Evolutionary conservation across 768 basidiomycete species (phyloP).

Genomic region (Suillus clintonianus): DNA sequence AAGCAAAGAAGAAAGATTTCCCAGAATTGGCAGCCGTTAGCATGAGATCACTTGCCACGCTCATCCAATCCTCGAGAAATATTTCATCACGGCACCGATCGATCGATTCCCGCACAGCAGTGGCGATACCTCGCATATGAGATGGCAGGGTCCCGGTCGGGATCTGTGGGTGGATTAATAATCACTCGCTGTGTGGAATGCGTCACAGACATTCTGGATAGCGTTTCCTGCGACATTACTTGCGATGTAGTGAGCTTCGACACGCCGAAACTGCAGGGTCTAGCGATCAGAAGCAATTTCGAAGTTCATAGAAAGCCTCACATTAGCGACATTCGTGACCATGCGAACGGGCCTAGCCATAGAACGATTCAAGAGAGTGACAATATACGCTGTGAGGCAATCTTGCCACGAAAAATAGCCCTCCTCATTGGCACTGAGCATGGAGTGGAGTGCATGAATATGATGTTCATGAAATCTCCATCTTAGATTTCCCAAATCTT

Average conservation of each 20-base stretch:
- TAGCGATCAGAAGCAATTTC: not conserved
- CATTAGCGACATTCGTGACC: constrained; percentile 31
- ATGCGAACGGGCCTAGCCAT: constrained; percentile 10
- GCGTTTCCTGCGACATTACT: constrained; percentile 19
- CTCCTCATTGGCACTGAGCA: constrained; percentile 6
- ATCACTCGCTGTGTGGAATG: not conserved
- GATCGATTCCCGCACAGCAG: constrained; percentile 17
- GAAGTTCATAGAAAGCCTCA: constrained; percentile 13
- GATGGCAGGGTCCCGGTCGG: constrained; percentile 15
- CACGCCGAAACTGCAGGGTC: constrained; percentile 18
- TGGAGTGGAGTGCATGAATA: constrained; percentile 16
- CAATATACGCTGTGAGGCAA: constrained; percentile 30
- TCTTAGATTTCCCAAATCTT: constrained; percentile 14
- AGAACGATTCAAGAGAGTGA: constrained; percentile 21
- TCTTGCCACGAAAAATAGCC: constrained; percentile 27
- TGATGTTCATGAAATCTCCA: constrained; percentile 15
- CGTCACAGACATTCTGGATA: constrained; percentile 21
- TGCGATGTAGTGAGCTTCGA: constrained; percentile 18
- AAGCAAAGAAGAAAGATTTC: constrained; percentile 14
- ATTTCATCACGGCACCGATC: constrained; percentile 12
- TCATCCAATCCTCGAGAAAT: constrained; percentile 19
- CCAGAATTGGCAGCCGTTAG: constrained; percentile 17
- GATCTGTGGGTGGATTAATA: constrained; percentile 7
- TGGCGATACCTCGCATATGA: constrained; percentile 19
- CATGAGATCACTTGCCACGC: constrained; percentile 20